Base-by-base conservation (phyloP, 768 basidiomycete genomes). In the Auricularia sp. region DNA sequence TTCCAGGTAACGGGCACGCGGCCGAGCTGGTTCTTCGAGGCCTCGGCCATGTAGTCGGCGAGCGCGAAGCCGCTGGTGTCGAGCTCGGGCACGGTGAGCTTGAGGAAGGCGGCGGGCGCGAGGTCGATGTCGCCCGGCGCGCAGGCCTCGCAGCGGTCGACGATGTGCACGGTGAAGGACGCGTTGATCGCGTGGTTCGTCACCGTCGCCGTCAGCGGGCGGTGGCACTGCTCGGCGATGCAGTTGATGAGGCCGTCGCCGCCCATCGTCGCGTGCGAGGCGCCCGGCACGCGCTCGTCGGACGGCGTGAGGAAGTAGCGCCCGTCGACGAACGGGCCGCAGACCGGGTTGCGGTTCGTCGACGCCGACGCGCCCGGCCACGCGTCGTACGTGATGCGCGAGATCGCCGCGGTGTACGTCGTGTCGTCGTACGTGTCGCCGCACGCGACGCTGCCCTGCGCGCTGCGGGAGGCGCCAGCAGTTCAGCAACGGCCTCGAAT, bases 281-380 rank as follows among this genome's bases (percentile, higher is more conserved):
- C 87, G 92, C 39, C 83, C 87, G 70, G 76, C 82, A 13, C 81
- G 90, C 13, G 83, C 86, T n/a, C 78, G 73, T 39, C 80, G 79
- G 3, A 91, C 90, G 90, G 78, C 79, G 18, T 1, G 24, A 59
- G 56, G 56, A 59, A 59, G 56, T 59, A 59, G 8, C 56, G 56
- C 16, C 56, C 56, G 24, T 59, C 56, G 56, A 59, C 56, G 56
- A 59, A 59, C 24, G 56, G 56, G 14, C 56, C 56, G 56, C 56
- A 59, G 24, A 59, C 34, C 16, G 56, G 56, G 56, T 59, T 59
- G 56, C 56, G 56, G 56, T 59, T 59, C 56, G 24, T 29, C 56
- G 56, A 59, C 34, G 24, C 24, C 11, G 29, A 33, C 29, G 56
- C 56, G 56, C 56, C 56, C 11, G 56, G 56, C 56, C 56, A 59